Base-by-base conservation (phyloP, 805 yeast species). In the Candida insectorum region DNA sequence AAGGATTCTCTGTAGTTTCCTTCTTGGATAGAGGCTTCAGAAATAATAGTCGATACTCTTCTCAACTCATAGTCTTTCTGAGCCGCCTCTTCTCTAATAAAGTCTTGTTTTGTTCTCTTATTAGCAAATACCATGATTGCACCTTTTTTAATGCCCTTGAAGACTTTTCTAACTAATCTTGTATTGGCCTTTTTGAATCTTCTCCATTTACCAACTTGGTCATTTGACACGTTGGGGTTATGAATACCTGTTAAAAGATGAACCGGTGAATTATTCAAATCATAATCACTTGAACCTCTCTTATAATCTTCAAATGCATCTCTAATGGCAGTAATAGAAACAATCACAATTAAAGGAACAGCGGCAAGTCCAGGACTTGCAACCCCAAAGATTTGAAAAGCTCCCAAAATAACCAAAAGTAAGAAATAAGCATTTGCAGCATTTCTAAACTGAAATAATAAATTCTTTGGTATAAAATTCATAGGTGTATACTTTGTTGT, bases 401-500 rank as follows among this genome's bases (percentile, higher is more conserved):
- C 63, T 9, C 82, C 81, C 42, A 77, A 54, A 20, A 77, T 74
- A 37, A 73, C 71, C 47, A 76, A 59, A 13, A 74, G 44, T 44
- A 77, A 59, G 62, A 77, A 77, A 51, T 77, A 77, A n/a, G 62
- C 46, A 51, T 77, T 77, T 33, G 84, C 84, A 38, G 76, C 70
- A 45, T 78, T 78, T 13, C 67, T 64, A 49, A 77, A 78, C 49
- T 78, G 83, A 35, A 64, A 62, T 19, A 65, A 41, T 23, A 77
- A 49, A 45, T 77, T 77, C 52, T 73, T 75, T 10, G 83, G 83
- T 17, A 77, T 41, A 41, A 78, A 78, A 16, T 87, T 69, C 28
- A 93, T 54, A 5, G 97, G 96, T 2, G 97, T 91, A 59, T 91
- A 91, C 63, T 87, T 91, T 2, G 98, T 87, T 0, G 97, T 88